Evolutionary conservation across 78 protist species (phyloP).

Genomic region (Diacronema lutheri): DNA sequence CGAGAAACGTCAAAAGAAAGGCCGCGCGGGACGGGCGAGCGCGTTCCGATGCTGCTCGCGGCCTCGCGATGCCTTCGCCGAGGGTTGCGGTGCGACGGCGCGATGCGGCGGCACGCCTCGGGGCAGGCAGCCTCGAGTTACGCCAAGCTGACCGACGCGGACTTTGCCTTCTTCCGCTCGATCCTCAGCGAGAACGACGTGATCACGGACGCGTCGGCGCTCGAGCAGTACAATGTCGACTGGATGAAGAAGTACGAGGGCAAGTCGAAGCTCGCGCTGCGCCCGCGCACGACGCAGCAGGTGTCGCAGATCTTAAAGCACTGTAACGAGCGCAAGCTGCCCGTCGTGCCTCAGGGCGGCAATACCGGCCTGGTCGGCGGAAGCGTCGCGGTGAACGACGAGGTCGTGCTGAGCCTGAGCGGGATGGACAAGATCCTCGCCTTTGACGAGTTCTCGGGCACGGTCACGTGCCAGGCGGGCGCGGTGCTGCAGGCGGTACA

Average conservation of each 20-base stretch:
- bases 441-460: slow-evolving; percentile 35
- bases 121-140: too few species aligned
- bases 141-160: too few species aligned
- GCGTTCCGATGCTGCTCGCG: too few species aligned
- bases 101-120: too few species aligned
- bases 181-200: not conserved
- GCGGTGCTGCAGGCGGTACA: slow-evolving; percentile 73
- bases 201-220: not conserved
- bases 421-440: slow-evolving; percentile 60
- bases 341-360: slow-evolving; percentile 94
- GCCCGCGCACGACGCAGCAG: slow-evolving; percentile 49
- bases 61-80: too few species aligned
- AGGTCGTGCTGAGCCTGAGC: slow-evolving; percentile 63
- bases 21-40: too few species aligned
- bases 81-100: too few species aligned
- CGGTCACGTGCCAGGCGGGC: slow-evolving; percentile 75
- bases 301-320: slow-evolving; percentile 43
- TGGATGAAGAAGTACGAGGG: slow-evolving; percentile 62
- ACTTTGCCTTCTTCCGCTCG: not conserved
- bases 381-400: slow-evolving; percentile 83
- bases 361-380: slow-evolving; percentile 95
- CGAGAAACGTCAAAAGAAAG: too few species aligned
- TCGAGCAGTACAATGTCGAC: slow-evolving; percentile 36
- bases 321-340: slow-evolving; percentile 62
- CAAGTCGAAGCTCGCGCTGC: slow-evolving; percentile 20